Base-by-base conservation (phyloP, 257 asterid species). In the Parsonsia alboflavescens region DNA sequence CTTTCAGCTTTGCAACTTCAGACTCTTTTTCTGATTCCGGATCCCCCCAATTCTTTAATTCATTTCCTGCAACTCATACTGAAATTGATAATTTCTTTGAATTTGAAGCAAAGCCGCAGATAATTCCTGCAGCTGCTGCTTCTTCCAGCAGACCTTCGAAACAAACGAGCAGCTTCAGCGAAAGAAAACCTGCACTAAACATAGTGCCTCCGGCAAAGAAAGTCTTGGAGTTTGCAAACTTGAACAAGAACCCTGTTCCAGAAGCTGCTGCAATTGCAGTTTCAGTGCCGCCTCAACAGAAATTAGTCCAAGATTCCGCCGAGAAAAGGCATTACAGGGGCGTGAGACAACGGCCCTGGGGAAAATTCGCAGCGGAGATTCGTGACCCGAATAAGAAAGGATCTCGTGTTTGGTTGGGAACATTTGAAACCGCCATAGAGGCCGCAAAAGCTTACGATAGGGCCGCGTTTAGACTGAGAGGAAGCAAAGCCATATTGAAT, bases 121-220 rank as follows among this genome's bases (percentile, higher is more conserved):
- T 53, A 10, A 2, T 28, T 3, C 30, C 2, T 21, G 68, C 28
- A 0, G 5, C 68, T 0, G 33, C 53, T 1, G 16, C 26, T 9
- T 33, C 26, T 9, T 33, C 53, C 62, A 10, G 30, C 62, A 10
- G 5, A 1, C 65, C 71, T 12, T 28, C 59, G 0, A 78, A 57
- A 66, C 69, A 74, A 67, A 59, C 71, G 4, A 62, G 49, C 1
- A 72, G 73, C 39, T 78, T 87, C 33, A 71, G 64, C 9, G 85
- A 83, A 12, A 81, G 88, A 75, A 93, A 83, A 83, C 97, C 97
- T 15, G 78, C 83, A 1, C 80, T 89, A n/a, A 93, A 85, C 84
- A 84, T 93, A 11, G 83, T 93, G 36, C 98, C 98, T 1, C 76
- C 69, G 8, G 30, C 28, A 0, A 73, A 77, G 54, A 78, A 78